A percentile compares a stretch with the other conserved stretches of the same genome.
Conservation (phyloP, 2,329 filamentous ascomycete genomes). For the Akanthomyces uredinophilus region DNA sequence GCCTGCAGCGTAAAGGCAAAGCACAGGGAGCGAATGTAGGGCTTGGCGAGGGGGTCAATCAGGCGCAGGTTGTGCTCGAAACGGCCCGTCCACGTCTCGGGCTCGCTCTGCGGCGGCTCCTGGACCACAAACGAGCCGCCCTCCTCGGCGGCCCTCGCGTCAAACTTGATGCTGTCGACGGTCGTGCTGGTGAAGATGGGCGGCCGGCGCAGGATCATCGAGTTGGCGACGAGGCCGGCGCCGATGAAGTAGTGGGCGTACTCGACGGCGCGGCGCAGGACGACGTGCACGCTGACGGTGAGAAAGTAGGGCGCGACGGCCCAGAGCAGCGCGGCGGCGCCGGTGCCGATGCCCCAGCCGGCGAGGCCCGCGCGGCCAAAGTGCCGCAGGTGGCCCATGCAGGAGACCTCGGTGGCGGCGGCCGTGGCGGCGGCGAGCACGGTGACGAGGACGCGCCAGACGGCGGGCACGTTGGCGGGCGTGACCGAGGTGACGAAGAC, state of each 20-base stretch:
- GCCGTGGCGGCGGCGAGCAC: slow-evolving; percentile 25
- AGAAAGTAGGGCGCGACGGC: slow-evolving; percentile 27
- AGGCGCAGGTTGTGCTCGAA: slow-evolving; percentile 18
- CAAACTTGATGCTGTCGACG: slow-evolving; percentile 18
- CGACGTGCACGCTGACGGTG: slow-evolving; percentile 23
- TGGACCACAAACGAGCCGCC: slow-evolving; percentile 5
- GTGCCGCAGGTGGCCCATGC: slow-evolving; percentile 26
- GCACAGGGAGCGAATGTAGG: slow-evolving; percentile 26
- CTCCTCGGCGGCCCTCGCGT: slow-evolving; percentile 16
- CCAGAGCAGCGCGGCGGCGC: slow-evolving; percentile 25
- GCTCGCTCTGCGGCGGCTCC: background rate
- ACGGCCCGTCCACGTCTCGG: background rate
- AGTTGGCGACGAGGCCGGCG: slow-evolving; percentile 24
- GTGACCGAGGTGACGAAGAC: slow-evolving; percentile 24
- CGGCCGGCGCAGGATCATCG: slow-evolving; percentile 25
- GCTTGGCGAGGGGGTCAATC: slow-evolving; percentile 17
- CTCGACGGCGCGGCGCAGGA: slow-evolving; percentile 25
- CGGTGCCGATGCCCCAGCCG: slow-evolving; percentile 33
- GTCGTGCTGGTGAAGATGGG: slow-evolving; percentile 19
- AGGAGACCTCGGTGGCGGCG: slow-evolving; percentile 29
- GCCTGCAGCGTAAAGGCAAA: slow-evolving; percentile 22
- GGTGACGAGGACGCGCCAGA: slow-evolving; percentile 25
- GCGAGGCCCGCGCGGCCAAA: slow-evolving; percentile 28
- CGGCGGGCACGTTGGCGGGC: slow-evolving; percentile 30
- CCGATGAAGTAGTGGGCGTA: slow-evolving; percentile 25